Evolutionary conservation across 495 filamentous ascomycete species (phyloP).

Genomic region (Xylaria venustula): DNA sequence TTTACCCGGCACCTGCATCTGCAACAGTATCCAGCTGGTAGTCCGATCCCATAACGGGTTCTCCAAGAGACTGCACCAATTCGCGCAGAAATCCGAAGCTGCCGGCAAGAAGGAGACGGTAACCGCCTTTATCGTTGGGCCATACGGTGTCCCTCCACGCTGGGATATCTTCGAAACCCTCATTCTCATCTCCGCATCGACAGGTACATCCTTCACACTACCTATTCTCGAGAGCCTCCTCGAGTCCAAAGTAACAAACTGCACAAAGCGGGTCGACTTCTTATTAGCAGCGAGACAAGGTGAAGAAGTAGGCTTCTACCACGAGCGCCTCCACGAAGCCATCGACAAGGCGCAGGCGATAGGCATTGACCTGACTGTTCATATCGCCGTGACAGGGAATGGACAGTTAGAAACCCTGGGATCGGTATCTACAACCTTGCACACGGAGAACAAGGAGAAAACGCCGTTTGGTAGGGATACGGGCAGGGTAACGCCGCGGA

Average conservation of each 20-base stretch:
- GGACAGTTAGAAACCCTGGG: constrained; percentile 19
- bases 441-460: constrained; percentile 25
- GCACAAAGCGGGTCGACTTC: constrained; percentile 66
- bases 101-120: constrained; percentile 31
- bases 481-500: constrained; percentile 15
- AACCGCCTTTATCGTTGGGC: constrained; percentile 54
- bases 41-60: constrained; percentile 70
- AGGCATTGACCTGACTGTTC: constrained; percentile 46
- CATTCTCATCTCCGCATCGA: constrained; percentile 57
- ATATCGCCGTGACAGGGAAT: constrained; percentile 57
- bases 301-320: constrained; percentile 68
- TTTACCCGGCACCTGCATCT: constrained; percentile 44
- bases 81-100: constrained; percentile 52
- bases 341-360: constrained; percentile 49
- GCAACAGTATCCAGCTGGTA: constrained; percentile 67
- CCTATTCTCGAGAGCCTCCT: constrained; percentile 57
- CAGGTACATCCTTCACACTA: constrained; percentile 56
- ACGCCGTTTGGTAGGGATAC: constrained; percentile 26
- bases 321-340: constrained; percentile 57
- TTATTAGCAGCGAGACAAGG: constrained; percentile 71
- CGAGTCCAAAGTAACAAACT: constrained; percentile 41
- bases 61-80: constrained; percentile 62
- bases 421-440: constrained; percentile 1
- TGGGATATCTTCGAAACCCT: constrained; percentile 61
- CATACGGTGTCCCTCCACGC: constrained; percentile 54